A percentile compares a stretch with the other conserved stretches of the same genome.
phyloP scores from a whole-genome alignment of 2,329 filamentous ascomycete species.

The Dryadomyces quercivorus region DNA sequence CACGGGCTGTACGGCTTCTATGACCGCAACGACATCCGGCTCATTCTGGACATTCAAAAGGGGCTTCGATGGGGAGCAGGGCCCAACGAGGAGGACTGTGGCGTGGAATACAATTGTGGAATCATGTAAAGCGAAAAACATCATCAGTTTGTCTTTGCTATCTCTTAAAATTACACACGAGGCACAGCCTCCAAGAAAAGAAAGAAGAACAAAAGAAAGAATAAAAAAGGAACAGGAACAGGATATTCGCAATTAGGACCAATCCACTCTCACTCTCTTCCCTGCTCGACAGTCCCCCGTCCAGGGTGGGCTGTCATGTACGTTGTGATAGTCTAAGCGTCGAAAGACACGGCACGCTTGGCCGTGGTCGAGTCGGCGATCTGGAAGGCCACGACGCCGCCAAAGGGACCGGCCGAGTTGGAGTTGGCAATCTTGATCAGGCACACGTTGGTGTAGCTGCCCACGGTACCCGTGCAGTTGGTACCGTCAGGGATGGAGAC shows the following conservation, averaged over 20 bases:
- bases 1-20: conserved; percentile 29
- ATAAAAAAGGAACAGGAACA: background rate
- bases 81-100: conserved; percentile 24
- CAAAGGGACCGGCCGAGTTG: conserved; percentile 27
- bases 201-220: background rate
- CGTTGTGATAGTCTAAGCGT: background rate
- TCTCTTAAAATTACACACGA: background rate
- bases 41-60: conserved; percentile 30
- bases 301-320: no score
- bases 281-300: no score
- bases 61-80: conserved; percentile 37
- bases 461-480: conserved; percentile 24
- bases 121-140: conserved; percentile 23
- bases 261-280: no score
- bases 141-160: background rate
- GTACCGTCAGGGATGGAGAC: conserved; percentile 24
- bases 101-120: conserved; percentile 23
- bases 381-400: conserved; percentile 27
- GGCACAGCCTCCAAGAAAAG: background rate
- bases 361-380: conserved; percentile 14
- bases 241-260: background rate
- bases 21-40: conserved; percentile 33
- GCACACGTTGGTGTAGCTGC: conserved; percentile 23
- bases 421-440: conserved; percentile 30
- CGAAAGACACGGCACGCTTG: background rate